phyloP scores from a whole-genome alignment of 2,329 filamentous ascomycete genomes.

The Fusarium sp. region DNA sequence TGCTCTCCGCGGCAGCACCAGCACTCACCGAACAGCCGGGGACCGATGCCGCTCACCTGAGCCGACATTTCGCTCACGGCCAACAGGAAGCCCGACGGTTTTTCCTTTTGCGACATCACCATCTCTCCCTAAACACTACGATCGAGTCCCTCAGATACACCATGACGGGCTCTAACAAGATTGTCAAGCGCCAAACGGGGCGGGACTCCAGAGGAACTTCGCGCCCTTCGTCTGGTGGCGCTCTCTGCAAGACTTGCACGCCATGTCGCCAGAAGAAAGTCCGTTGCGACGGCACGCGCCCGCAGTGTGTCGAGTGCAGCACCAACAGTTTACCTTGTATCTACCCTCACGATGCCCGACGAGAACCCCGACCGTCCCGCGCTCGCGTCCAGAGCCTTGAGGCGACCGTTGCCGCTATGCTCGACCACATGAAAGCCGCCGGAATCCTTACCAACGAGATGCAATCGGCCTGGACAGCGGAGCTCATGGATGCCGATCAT shows the following conservation, averaged over 20 bases:
- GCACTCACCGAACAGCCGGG: constrained; percentile 37
- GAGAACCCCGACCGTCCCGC: constrained; percentile 53
- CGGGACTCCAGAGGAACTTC: constrained; percentile 42
- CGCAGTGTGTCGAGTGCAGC: constrained; percentile 53
- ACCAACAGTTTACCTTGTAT: constrained; percentile 50
- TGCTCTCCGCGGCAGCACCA: constrained; percentile 35
- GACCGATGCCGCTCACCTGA: constrained; percentile 45
- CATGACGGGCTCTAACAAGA: constrained; percentile 47
- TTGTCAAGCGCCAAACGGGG: constrained; percentile 41
- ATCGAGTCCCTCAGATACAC: neutral
- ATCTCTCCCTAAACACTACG: neutral
- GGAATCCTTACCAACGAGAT: constrained; percentile 50
- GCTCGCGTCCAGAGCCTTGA: constrained; percentile 53
- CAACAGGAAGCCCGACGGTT: neutral
- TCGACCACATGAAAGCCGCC: constrained; percentile 55
- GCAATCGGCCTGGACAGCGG: constrained; percentile 49
- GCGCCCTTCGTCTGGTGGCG: constrained; percentile 43
- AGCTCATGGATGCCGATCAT: constrained; percentile 47
- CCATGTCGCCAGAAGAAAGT: constrained; percentile 57
- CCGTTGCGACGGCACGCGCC: constrained; percentile 54
- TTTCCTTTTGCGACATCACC: constrained; percentile 1
- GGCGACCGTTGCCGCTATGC: constrained; percentile 50
- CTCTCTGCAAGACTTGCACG: constrained; percentile 56
- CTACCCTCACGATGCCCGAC: constrained; percentile 55
- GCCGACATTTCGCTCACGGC: constrained; percentile 27